Percentiles rank a stretch among this genome's conserved stretches.
These are phyloP conservation scores for Pythium guiyangense DNA, from an alignment of 352 stramenopile species.

Conservation along the genomic window DNA sequence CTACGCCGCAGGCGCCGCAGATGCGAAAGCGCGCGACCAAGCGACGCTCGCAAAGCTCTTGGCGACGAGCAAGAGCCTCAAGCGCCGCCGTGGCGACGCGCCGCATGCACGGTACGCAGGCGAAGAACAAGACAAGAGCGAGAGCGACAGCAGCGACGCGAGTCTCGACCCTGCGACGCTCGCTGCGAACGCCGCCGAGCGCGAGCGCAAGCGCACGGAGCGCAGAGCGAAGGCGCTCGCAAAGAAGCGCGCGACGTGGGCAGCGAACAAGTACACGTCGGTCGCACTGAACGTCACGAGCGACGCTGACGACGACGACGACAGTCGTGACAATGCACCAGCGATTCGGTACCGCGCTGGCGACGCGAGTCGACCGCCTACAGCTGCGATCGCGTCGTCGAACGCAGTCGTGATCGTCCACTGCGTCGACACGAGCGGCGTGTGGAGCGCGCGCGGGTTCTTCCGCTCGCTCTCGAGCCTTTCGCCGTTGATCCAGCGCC, in stretches of 20 bases:
- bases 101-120: conserved; percentile 21
- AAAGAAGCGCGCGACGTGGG: conserved; percentile 53
- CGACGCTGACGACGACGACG: not conserved
- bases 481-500: conserved; percentile 44
- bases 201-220: conserved; percentile 31
- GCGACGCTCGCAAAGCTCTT: conserved; percentile 37
- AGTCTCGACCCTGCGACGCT: conserved; percentile 15
- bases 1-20: conserved; percentile 35
- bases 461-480: conserved; percentile 54
- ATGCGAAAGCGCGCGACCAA: conserved; percentile 31
- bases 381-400: conserved; percentile 11
- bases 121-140: conserved; percentile 31
- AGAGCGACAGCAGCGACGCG: conserved; percentile 11
- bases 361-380: conserved; percentile 45
- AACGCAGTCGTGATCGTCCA: conserved; percentile 55
- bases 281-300: conserved; percentile 20
- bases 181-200: conserved; percentile 37
- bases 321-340: not conserved
- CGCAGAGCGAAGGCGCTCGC: conserved; percentile 33
- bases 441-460: conserved; percentile 71
- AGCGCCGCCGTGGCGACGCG: conserved; percentile 20
- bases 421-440: conserved; percentile 69
- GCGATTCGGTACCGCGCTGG: conserved; percentile 46
- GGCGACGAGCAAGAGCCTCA: conserved; percentile 14
- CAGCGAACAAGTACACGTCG: conserved; percentile 58